Base-by-base conservation (phyloP, 495 filamentous ascomycete species). In the Venustampulla echinocandica region DNA sequence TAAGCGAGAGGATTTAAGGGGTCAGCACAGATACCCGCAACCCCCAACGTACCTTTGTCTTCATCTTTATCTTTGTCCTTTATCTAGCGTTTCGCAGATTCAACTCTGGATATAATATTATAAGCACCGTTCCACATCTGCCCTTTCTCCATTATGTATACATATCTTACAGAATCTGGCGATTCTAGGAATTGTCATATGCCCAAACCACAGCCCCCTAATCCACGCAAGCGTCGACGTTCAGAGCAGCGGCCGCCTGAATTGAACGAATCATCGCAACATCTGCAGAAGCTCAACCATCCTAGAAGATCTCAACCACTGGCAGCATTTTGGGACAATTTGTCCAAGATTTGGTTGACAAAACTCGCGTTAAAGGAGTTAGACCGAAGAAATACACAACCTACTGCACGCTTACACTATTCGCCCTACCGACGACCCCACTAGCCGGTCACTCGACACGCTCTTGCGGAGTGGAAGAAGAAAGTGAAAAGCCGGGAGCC, bases 281-380 rank as follows among this genome's bases (percentile, higher is more conserved):
- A 6, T 30, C 27, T 30, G 27, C 13, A 30, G 27, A 30, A 30
- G 27, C 27, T 30, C 27, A 13, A 30, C 13, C 27, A 30, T 30
- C 27, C 27, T 30, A 30, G 13, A 13, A 13, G 27, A 30, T 6
- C 27, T 30, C 27, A 30, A 30, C 27, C 27, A 49, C 19, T 37
- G 27, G 53, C 60, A 10, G 41, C 49, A 17, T 61, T 65, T 35
- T 66, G 50, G 53, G 60, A 68, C 20, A 54, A 47, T 41, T 47
- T 66, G 34, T 65, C 64, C 17, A 58, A 60, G 46, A 50, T 65
- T 19, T 56, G 38, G 53, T 50, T 63, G 23, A 66, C 60, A 1
- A 49, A 5, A 49, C 50, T 50, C 32, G 58, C 62, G 42, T 52
- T 64, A 34, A 56, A 61, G 58, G 63, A 66, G 52, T 51, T 63